Conservation (phyloP, 306 rosid species). For the Lathyrus oleraceus region DNA sequence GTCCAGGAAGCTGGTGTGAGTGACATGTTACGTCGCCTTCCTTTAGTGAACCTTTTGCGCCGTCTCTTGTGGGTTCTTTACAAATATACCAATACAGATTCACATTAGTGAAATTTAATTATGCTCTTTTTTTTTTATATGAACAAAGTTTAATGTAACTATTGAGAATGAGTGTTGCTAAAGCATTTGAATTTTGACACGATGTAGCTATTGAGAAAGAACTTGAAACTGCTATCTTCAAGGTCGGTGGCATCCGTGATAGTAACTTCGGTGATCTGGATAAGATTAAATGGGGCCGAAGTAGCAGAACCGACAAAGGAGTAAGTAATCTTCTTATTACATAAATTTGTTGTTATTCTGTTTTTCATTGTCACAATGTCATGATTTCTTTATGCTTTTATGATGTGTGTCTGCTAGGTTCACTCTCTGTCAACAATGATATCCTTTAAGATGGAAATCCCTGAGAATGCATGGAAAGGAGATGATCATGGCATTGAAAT, state of each 20-base stretch:
- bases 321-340: conserved; percentile 56
- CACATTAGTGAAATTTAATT: conserved; percentile 10
- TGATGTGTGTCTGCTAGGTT: conserved; percentile 50
- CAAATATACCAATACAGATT: too few relatives aligned
- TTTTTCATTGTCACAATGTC: not conserved
- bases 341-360: conserved; percentile 1
- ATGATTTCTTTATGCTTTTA: conserved; percentile 8
- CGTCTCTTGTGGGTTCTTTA: too few relatives aligned
- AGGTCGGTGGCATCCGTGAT: conserved; percentile 80
- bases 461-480: conserved; percentile 71
- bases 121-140: not conserved
- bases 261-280: conserved; percentile 78
- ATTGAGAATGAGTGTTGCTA: conserved; percentile 37
- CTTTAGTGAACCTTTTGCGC: too few relatives aligned
- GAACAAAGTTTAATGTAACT: not conserved
- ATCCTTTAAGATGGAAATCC: conserved; percentile 93
- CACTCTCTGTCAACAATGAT: conserved; percentile 85
- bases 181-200: conserved; percentile 52
- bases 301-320: conserved; percentile 97
- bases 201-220: conserved; percentile 84
- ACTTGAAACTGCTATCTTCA: conserved; percentile 77
- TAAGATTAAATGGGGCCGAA: conserved; percentile 85
- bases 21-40: too few relatives aligned
- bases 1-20: too few relatives aligned
- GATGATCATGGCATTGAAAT: conserved; percentile 68